phyloP scores from a whole-genome alignment of 495 filamentous ascomycete species.

The Trichodelitschia bisporula region DNA sequence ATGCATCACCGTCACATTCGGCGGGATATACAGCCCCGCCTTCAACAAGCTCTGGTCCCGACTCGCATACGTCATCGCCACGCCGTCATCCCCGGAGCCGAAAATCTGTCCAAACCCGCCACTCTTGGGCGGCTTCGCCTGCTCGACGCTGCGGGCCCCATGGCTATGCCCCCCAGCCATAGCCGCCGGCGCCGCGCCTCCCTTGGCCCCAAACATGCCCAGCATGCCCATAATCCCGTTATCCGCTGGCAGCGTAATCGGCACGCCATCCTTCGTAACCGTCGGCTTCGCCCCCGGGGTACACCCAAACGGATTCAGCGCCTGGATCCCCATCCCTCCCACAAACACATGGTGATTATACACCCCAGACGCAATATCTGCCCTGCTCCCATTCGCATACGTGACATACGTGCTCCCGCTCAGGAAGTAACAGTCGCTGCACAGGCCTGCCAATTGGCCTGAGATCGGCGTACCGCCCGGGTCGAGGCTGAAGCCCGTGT shows the following conservation, averaged over 20 bases:
- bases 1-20: neutral
- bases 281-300: no score
- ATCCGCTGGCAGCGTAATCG: no score
- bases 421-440: neutral
- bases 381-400: neutral
- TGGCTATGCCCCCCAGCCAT: no score
- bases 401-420: neutral
- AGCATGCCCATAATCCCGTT: no score
- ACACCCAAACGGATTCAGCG: neutral
- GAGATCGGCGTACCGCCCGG: neutral
- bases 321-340: neutral
- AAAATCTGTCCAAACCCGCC: neutral
- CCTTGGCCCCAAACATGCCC: no score
- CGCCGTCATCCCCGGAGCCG: neutral
- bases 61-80: neutral
- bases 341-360: conserved; percentile 1
- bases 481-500: neutral
- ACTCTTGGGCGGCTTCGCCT: no score
- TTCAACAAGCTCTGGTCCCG: neutral
- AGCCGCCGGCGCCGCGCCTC: no score
- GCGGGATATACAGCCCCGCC: neutral
- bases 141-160: no score
- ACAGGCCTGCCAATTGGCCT: neutral
- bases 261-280: no score
- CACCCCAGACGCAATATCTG: neutral